Evolutionary conservation across 306 rosid genomes (phyloP), one percentile per base, ranked within the genome.

Genomic region (Vigna angularis): DNA sequence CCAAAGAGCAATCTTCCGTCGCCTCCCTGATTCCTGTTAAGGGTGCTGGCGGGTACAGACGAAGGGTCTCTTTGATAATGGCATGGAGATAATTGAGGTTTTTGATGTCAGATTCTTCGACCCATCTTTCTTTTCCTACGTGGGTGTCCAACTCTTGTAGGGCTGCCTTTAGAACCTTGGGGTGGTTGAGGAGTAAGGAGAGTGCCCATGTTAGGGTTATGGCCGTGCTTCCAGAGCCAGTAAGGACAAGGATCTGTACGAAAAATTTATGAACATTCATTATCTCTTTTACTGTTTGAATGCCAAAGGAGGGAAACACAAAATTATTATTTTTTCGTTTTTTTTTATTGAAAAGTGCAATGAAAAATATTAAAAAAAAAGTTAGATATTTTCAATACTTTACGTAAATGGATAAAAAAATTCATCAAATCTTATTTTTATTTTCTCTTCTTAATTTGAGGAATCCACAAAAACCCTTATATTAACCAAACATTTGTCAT

Each of bases 11-110:
- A 30, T 86, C 86, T 3, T 86, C 78, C 6, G 6, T 76, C 68
- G 69, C 85, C 6, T 86, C 89, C 22, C 89, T 75, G 0, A 86
- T 66, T 66, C 86, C 89, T 1, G 89, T 86, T 62, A 86, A 76
- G 16, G 89, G 89, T 45, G 89, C 86, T 53, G 89, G 83, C 14
- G 89, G 89, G 67, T 86, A 86, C 5, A 86, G 26, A 13, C 89
- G 77, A 72, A 86, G 78, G 13, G 89, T 86, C 75, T 86, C 89
- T 67, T 83, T 86, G 55, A 83, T 6, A 2, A 83, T 86, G 34
- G 86, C 86, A 5, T 83, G 81, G 2, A 86, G 75, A 53, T 76
- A 86, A 5, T 45, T 70, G 16, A 86, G 89, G 3, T 82, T 4
- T 48, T 79, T 75, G 0, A 83, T 72, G 78, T 86, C 75, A 1